Evolutionary conservation across 2,329 filamentous ascomycete genomes (phyloP), one percentile per base, ranked within the genome.

Genomic region (Trichophyton simii): DNA sequence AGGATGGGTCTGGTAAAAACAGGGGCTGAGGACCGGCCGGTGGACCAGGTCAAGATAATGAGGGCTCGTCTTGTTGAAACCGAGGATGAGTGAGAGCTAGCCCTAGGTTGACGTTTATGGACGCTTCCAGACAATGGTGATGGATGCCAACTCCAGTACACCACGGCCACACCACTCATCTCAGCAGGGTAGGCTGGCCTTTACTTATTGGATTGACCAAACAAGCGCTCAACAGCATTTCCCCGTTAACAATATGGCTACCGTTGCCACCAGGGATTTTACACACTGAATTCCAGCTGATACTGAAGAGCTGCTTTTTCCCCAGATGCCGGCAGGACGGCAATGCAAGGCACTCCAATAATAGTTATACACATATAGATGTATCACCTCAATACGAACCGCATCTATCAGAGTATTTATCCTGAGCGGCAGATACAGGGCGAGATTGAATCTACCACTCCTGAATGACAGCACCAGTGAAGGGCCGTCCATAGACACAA

Each of bases 361-460:
- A 31, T 22, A 9, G 15, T 8, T 25, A n/a, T 22, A 54, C 60
- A n/a, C n/a, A 18, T 28, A 34, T 48, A 60, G n/a, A 74, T 89
- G 85, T 89, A 82, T 84, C 85, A 82, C 85, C 84, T 71, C 84
- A 85, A 86, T 88, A 79, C 87, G 87, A 90, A 87, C 87, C 80
- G 85, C 87, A 77, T 85, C 85, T 84, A 83, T 89, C 87, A 89
- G 79, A 79, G 78, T 75, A 71, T 64, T 67, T 76, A 85, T 90
- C 87, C 82, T 88, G 85, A 85, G 87, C 85, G 88, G 87, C 86
- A 90, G 87, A 90, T 90, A 90, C 87, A 86, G 85, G 85, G 83
- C 80, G 86, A 83, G 74, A 71, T 68, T 83, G 74, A 67, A 76
- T 88, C 84, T 88, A 73, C 81, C 85, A 82, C 84, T 80, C 82